A percentile compares a stretch with the other conserved stretches of the same genome.
phyloP scores from a whole-genome alignment of 2,329 filamentous ascomycete genomes.

The Torrubiella hemipterigena region DNA sequence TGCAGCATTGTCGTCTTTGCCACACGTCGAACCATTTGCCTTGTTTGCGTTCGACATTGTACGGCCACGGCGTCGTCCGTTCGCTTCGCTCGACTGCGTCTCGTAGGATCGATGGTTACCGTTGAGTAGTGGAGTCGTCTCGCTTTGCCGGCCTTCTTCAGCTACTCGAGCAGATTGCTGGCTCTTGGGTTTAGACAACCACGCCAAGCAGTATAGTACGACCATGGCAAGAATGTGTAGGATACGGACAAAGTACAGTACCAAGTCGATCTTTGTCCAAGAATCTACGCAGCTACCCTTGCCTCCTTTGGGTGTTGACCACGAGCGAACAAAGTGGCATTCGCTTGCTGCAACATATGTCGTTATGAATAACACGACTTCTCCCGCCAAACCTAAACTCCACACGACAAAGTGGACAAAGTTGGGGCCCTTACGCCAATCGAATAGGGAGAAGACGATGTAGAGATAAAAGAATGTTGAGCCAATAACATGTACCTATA shows the following conservation, averaged over 20 bases:
- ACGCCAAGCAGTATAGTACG: conserved; percentile 31
- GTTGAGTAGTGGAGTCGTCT: conserved; percentile 52
- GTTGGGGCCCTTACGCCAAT: conserved; percentile 71
- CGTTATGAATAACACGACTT: conserved; percentile 58
- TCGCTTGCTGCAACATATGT: conserved; percentile 58
- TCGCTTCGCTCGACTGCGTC: conserved; percentile 11
- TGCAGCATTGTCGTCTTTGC: conserved; percentile 53
- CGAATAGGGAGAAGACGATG: conserved; percentile 74
- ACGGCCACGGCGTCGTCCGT: conserved; percentile 17
- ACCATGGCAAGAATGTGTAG: conserved; percentile 50
- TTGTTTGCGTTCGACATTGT: conserved; percentile 27
- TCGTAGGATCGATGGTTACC: conserved; percentile 24
- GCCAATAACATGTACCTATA: conserved; percentile 71
- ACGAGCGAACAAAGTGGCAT: conserved; percentile 45
- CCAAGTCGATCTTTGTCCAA: conserved; percentile 44
- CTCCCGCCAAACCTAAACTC: conserved; percentile 59
- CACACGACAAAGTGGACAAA: conserved; percentile 71
- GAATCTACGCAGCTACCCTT: conserved; percentile 20
- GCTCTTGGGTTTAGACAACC: conserved; percentile 26
- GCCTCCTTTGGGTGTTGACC: conserved; percentile 8
- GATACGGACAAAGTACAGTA: conserved; percentile 56
- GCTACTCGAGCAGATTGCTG: conserved; percentile 20
- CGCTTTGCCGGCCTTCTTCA: conserved; percentile 33
- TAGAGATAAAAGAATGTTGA: conserved; percentile 81
- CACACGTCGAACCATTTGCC: conserved; percentile 13